Evolutionary conservation across 2,329 filamentous ascomycete genomes (phyloP).

Genomic region (Aureobasidium mangrovei): DNA sequence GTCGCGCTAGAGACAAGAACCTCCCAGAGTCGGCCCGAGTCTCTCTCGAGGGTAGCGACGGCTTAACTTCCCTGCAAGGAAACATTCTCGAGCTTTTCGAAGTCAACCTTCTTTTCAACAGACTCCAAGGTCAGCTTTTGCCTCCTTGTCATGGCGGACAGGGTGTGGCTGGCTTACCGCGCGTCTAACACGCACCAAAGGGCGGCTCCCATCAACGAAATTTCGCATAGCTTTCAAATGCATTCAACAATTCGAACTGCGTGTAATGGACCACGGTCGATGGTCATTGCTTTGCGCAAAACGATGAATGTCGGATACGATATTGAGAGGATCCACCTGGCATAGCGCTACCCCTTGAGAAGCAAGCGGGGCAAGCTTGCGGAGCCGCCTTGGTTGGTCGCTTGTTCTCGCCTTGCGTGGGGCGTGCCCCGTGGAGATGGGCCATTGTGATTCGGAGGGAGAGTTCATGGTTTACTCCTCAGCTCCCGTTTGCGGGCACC

Average conservation of each 20-base stretch:
- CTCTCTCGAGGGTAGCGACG: background rate
- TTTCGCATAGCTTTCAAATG: background rate
- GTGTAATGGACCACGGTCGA: background rate
- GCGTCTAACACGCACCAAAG: background rate
- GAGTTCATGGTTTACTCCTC: background rate
- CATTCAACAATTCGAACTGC: background rate
- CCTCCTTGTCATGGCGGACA: background rate
- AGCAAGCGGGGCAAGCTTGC: conserved; percentile 1
- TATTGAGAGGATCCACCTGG: conserved; percentile 3
- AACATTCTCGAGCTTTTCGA: conserved; percentile 9
- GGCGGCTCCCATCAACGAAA: background rate
- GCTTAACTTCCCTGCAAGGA: background rate
- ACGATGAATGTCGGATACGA: background rate
- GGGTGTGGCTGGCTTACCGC: background rate
- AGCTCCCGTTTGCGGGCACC: background rate
- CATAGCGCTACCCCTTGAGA: conserved; percentile 10
- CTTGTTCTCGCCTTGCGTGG: background rate
- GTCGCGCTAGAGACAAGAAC: background rate
- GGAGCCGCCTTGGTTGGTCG: conserved; percentile 1
- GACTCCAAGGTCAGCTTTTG: background rate
- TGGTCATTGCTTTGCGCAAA: conserved; percentile 5
- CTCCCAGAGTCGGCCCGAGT: conserved; percentile 2
- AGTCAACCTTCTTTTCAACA: background rate
- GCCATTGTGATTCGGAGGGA: background rate
- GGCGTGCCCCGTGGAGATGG: conserved; percentile 3